A percentile compares a stretch with the other conserved stretches of the same genome.
phyloP scores from a whole-genome alignment of 225 moss, liverwort and hornwort genomes.

The Pleurozium schreberi region DNA sequence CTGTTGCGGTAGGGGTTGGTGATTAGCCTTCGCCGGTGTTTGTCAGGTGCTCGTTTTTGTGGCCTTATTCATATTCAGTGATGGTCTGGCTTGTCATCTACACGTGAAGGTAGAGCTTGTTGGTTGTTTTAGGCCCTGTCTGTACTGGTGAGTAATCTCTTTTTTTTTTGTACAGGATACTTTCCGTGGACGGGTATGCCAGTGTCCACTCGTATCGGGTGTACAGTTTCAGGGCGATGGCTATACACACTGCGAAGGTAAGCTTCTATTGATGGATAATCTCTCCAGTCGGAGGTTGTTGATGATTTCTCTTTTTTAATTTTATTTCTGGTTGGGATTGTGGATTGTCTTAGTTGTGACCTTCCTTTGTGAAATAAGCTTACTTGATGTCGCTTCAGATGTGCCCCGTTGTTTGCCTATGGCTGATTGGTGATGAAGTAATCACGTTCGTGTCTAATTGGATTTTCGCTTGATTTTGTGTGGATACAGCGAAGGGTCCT shows the following conservation, averaged over 20 bases:
- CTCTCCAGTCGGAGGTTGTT: neutral
- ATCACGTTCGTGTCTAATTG: neutral
- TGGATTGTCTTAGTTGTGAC: neutral
- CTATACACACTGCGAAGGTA: slow-evolving; percentile 55
- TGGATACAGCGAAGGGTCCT: slow-evolving; percentile 37
- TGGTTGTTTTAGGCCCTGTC: neutral
- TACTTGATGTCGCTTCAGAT: neutral
- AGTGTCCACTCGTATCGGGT: slow-evolving; percentile 5
- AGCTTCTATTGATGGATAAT: neutral
- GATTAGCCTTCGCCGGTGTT: neutral
- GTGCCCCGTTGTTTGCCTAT: neutral
- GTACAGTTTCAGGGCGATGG: slow-evolving; percentile 79
- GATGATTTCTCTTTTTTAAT: neutral
- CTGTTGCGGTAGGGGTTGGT: too few species aligned
- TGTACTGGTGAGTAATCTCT: neutral
- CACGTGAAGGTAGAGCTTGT: neutral
- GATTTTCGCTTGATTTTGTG: neutral
- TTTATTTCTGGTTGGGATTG: neutral
- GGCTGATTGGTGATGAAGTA: neutral
- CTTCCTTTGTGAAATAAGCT: too few species aligned
- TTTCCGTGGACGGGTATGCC: neutral
- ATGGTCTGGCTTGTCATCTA: too few species aligned
- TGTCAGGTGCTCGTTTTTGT: neutral
- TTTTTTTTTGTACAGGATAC: neutral
- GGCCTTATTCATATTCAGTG: neutral